A percentile compares a stretch with the other conserved stretches of the same genome.
These are phyloP conservation scores for Monilinia aucupariae DNA, from an alignment of 2,329 filamentous ascomycete genomes.

Conservation along the genomic window DNA sequence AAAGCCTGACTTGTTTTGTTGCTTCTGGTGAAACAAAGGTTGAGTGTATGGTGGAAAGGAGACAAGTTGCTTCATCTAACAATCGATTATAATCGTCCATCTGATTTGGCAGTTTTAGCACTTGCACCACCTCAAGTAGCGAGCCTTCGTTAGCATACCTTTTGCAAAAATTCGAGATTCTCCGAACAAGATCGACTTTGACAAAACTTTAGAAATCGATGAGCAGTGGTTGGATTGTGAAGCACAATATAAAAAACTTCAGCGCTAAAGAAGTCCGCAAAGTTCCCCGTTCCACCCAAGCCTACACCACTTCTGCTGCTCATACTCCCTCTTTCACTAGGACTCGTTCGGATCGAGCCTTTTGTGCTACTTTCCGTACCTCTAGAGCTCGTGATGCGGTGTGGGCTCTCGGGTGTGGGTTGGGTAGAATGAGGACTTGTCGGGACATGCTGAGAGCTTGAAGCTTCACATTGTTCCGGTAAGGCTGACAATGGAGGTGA, in stretches of 20 bases:
- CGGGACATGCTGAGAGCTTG: neutral
- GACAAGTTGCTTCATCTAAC: constrained; percentile 41
- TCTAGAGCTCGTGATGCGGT: neutral
- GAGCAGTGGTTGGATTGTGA: constrained; percentile 43
- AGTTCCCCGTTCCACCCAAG: constrained; percentile 1
- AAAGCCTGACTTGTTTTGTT: constrained; percentile 29
- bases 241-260: constrained; percentile 49
- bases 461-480: neutral
- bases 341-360: neutral
- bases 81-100: constrained; percentile 43
- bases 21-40: constrained; percentile 39
- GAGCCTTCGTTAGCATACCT: constrained; percentile 36
- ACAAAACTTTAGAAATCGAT: constrained; percentile 47
- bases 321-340: constrained; percentile 4
- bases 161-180: constrained; percentile 48
- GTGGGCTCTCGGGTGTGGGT: neutral
- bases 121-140: neutral
- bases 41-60: constrained; percentile 43
- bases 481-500: neutral
- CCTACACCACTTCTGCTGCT: constrained; percentile 8
- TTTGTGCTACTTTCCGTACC: constrained; percentile 3
- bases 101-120: constrained; percentile 23
- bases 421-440: neutral
- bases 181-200: constrained; percentile 43
- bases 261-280: constrained; percentile 45